Percentiles rank a stretch among this genome's conserved stretches.
These are phyloP conservation scores for Ceratocystis cacaofunesta DNA, from an alignment of 2,329 filamentous ascomycete species.

Conservation along the genomic window DNA sequence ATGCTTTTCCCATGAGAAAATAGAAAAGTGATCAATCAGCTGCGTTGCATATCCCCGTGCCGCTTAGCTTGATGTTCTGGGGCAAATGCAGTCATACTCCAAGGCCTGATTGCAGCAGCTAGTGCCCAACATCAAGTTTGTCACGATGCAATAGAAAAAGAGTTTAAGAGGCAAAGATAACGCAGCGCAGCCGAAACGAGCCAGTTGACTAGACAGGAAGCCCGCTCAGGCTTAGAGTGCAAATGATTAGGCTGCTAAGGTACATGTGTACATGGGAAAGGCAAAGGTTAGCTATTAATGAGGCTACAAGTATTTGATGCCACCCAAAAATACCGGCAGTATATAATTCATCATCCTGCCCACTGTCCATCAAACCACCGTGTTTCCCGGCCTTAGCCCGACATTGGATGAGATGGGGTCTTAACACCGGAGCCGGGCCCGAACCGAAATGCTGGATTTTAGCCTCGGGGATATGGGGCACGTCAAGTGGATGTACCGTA, in stretches of 20 bases:
- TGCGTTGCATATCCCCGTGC: neutral
- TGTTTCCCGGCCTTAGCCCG: neutral
- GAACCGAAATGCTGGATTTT: neutral
- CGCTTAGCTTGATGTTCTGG: constrained; percentile 4
- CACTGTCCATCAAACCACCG: too few species aligned
- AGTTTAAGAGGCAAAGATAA: neutral
- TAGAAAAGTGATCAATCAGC: neutral
- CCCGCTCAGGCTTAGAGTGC: neutral
- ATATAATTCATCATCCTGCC: neutral
- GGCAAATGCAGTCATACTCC: neutral
- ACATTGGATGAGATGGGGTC: neutral
- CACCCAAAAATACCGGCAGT: neutral
- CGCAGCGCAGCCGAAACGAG: neutral
- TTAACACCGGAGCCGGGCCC: neutral
- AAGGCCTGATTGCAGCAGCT: constrained; percentile 8
- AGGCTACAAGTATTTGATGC: neutral
- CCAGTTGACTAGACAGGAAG: neutral
- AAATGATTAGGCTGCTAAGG: neutral
- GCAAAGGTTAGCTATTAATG: neutral
- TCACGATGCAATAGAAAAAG: neutral
- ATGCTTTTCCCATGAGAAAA: neutral
- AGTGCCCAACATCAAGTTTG: constrained; percentile 2
- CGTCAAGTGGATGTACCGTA: neutral
- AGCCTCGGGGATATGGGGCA: neutral
- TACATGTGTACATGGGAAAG: neutral